These are phyloP conservation scores for Priceomyces haplophilus DNA, from an alignment of 805 yeast species.

Conservation along the genomic window DNA sequence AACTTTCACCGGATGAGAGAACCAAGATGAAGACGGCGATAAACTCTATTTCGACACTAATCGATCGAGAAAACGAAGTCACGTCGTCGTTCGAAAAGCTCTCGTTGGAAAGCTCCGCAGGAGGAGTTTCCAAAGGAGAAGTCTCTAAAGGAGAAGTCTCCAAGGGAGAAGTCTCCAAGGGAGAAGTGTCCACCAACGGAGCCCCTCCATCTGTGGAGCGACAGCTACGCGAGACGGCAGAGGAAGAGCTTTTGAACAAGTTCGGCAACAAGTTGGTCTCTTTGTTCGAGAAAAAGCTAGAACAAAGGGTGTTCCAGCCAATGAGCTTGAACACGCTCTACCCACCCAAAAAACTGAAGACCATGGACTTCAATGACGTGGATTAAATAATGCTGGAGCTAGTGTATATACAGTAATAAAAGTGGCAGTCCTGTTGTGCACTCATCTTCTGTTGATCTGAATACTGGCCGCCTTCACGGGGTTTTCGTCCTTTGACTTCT, in stretches of 20 bases:
- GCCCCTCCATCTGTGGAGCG: too few species aligned
- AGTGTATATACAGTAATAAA: constrained; percentile 4
- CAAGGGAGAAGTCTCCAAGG: too few species aligned
- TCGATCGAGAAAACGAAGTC: neutral
- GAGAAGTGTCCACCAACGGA: too few species aligned
- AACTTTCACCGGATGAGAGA: neutral
- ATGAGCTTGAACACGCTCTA: constrained; percentile 2
- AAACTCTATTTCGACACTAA: neutral
- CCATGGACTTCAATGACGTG: constrained; percentile 1
- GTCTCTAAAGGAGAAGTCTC: too few species aligned
- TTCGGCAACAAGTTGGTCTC: constrained; percentile 38
- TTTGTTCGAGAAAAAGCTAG: constrained; percentile 26
- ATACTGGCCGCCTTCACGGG: constrained; percentile 40
- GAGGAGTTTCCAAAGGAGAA: too few species aligned
- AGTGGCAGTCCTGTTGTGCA: neutral
- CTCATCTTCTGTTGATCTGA: constrained; percentile 11
- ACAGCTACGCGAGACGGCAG: constrained; percentile 1
- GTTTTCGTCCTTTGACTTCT: constrained; percentile 17
- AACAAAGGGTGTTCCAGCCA: constrained; percentile 7
- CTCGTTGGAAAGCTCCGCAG: neutral
- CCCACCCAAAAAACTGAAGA: neutral
- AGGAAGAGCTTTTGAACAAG: constrained; percentile 28
- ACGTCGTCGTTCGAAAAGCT: neutral
- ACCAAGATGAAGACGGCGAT: neutral
- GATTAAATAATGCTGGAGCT: constrained; percentile 6